Base-by-base conservation (phyloP, 2,329 filamentous ascomycete species). In the Colletotrichum acutatum region DNA sequence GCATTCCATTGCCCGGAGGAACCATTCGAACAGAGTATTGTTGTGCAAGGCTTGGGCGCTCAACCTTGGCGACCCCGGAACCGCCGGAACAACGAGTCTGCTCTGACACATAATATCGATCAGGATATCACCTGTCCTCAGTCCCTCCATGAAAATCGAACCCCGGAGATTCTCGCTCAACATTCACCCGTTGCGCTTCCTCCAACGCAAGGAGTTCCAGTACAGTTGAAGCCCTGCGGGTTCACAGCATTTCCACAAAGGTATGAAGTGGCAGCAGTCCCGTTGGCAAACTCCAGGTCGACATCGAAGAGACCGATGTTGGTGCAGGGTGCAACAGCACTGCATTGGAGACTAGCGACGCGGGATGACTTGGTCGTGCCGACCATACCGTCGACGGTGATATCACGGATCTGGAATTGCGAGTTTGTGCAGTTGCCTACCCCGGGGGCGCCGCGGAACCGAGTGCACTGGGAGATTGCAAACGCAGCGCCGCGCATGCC, bases 371-470 rank as follows among this genome's bases (percentile, higher is more conserved):
- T 67, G 46, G 68, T 71, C 4, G 46, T 71, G 8, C 68, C 68
- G 1, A 9, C 28, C 68, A 67, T 62, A 7, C 71, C 68, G 14
- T 64, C 26, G 37, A 78, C 30, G 19, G 74, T 71, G 2, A 82
- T 59, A 58, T 80, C 65, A n/a, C 68, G 71, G 53, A 82, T 77
- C 68, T 79, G 79, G 72, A 81, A 82, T 70, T 77, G 73, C 65
- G 78, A 80, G 30, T 79, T 79, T 72, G 82, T 76, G 75, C 81
- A 83, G 70, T 82, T 79, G 64, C 80, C 76, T 32, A 81, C 80
- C 2, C 76, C 76, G 56, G 76, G 77, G 37, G 80, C 81, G 14
- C 77, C 77, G 14, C 58, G 65, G 65, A 78, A 79, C 9, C 77
- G 72, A 1, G 78, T 79, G 59, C 81, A 83, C 71, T 82, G 80